phyloP scores from a whole-genome alignment of 495 filamentous ascomycete genomes.

The Podospora appendiculata region DNA sequence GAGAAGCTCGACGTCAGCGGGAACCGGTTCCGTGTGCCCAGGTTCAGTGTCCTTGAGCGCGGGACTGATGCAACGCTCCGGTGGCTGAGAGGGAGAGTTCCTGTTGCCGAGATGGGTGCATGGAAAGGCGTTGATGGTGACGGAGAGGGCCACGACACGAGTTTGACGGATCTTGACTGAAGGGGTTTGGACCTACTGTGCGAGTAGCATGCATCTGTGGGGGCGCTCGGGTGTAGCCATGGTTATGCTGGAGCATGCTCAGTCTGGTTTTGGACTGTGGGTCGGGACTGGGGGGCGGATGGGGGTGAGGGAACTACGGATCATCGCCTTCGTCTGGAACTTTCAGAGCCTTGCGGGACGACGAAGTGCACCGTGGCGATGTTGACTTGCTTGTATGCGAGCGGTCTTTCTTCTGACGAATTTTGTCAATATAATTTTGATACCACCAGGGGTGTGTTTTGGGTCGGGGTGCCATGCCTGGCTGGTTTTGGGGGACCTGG shows the following conservation, averaged over 20 bases:
- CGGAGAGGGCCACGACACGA: slow-evolving; percentile 7
- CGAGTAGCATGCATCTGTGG: not conserved
- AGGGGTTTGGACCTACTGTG: not conserved
- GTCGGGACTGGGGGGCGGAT: too few species aligned
- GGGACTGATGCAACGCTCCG: slow-evolving; percentile 81
- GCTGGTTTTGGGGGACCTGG: too few species aligned
- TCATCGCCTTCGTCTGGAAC: too few species aligned
- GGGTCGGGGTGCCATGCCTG: too few species aligned
- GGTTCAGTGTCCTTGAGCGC: slow-evolving; percentile 76
- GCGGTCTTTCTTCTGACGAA: not conserved
- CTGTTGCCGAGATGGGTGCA: slow-evolving; percentile 51
- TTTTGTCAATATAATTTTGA: not conserved
- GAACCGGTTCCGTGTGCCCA: slow-evolving; percentile 80
- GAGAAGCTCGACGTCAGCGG: slow-evolving; percentile 59
- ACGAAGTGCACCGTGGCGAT: too few species aligned
- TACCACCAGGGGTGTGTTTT: not conserved
- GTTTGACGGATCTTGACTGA: slow-evolving; percentile 22
- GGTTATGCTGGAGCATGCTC: too few species aligned
- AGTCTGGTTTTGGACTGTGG: too few species aligned
- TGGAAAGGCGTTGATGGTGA: slow-evolving; percentile 33
- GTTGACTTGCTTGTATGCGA: too few species aligned
- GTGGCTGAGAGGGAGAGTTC: slow-evolving; percentile 75
- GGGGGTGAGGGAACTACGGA: too few species aligned
- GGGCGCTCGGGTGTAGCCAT: too few species aligned
- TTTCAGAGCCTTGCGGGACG: too few species aligned